A percentile compares a stretch with the other conserved stretches of the same genome.
These are phyloP conservation scores for Ophiocytium majus DNA, from an alignment of 352 stramenopile species.

Conservation along the genomic window DNA sequence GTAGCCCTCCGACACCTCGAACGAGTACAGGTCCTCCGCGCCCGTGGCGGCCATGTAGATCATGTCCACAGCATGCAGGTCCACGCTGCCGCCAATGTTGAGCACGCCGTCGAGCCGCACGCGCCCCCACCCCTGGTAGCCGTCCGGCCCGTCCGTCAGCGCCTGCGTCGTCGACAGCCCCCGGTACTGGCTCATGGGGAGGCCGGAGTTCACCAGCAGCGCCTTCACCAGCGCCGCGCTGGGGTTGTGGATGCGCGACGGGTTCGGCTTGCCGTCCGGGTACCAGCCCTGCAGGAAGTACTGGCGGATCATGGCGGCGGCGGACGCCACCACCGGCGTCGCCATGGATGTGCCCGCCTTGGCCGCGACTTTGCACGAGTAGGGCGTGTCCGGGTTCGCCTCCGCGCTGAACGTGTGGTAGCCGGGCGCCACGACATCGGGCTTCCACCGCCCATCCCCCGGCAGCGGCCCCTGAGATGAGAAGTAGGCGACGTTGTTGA, in stretches of 20 bases:
- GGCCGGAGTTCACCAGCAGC: conserved; percentile 48
- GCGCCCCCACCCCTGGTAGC: conserved; percentile 73
- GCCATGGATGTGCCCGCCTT: conserved; percentile 67
- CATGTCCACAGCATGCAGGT: conserved; percentile 51
- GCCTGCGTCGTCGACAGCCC: conserved; percentile 15
- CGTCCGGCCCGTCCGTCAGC: conserved; percentile 62
- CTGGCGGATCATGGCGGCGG: conserved; percentile 72
- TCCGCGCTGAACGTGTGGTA: conserved; percentile 71
- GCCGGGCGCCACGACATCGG: conserved; percentile 73
- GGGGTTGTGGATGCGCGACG: conserved; percentile 50
- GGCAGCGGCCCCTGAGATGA: conserved; percentile 63
- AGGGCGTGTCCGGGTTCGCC: conserved; percentile 54
- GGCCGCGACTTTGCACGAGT: conserved; percentile 57
- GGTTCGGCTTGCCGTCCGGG: conserved; percentile 62
- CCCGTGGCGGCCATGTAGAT: conserved; percentile 40
- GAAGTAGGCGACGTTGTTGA: conserved; percentile 67
- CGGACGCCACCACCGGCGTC: conserved; percentile 70
- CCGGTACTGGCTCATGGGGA: conserved; percentile 46
- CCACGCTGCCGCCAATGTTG: conserved; percentile 43
- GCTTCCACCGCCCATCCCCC: conserved; percentile 70
- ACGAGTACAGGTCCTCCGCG: conserved; percentile 34
- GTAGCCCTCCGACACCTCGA: conserved; percentile 35
- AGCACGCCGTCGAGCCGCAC: conserved; percentile 52
- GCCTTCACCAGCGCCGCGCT: conserved; percentile 54
- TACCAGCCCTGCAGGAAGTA: conserved; percentile 73